phyloP scores from a whole-genome alignment of 306 rosid genomes.

The Lagenaria siceraria region DNA sequence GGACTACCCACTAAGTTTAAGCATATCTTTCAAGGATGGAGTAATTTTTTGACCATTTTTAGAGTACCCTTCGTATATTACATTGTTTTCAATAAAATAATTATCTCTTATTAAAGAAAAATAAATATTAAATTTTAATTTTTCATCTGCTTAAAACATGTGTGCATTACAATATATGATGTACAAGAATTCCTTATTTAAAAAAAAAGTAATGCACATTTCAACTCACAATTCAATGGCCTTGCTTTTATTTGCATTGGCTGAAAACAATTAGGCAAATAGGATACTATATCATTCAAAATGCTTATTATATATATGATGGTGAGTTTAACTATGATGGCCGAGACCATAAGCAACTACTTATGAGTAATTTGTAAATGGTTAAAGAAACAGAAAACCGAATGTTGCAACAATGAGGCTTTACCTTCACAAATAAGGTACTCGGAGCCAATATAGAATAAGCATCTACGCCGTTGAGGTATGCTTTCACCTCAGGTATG shows the following conservation, averaged over 20 bases:
- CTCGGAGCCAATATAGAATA: slow-evolving; percentile 63
- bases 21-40: not conserved
- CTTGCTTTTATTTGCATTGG: not conserved
- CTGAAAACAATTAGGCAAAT: not conserved
- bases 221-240: not conserved
- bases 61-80: not conserved
- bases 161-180: not conserved
- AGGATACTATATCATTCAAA: not conserved
- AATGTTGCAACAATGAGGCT: not conserved
- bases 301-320: not conserved
- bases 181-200: not conserved
- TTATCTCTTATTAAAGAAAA: not conserved
- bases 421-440: slow-evolving; percentile 78
- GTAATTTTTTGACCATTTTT: not conserved
- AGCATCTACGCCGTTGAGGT: slow-evolving; percentile 73
- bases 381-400: not conserved
- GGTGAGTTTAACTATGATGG: not conserved
- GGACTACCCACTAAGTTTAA: no score
- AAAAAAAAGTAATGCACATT: not conserved
- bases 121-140: not conserved
- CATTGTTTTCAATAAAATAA: not conserved
- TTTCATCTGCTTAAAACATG: not conserved
- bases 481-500: slow-evolving; percentile 86
- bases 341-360: not conserved
- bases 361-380: not conserved